Evolutionary conservation across 108 stramenopile genomes (phyloP).

Genomic region (Cyclotella kingstonii): DNA sequence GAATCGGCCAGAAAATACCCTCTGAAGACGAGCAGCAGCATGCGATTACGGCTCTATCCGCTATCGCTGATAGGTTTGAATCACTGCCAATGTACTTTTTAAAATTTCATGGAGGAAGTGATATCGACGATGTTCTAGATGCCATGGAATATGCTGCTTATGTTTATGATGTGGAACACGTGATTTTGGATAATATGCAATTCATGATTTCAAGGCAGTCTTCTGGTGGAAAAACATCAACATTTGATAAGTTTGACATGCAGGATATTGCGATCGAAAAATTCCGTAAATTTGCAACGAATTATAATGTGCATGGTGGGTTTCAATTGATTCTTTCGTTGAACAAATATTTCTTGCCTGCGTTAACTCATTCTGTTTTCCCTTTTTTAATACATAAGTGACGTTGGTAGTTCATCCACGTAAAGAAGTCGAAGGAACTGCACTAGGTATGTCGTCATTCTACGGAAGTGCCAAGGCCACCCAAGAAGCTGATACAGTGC

Average conservation of each 20-base stretch:
- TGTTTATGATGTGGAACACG: constrained; percentile 88
- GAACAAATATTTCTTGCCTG: background rate
- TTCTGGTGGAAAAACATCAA: constrained; percentile 24
- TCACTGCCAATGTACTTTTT: constrained; percentile 90
- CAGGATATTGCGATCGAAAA: constrained; percentile 94
- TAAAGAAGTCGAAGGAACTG: constrained; percentile 88
- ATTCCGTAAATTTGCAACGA: constrained; percentile 96
- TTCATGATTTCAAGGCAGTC: constrained; percentile 91
- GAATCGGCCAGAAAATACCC: constrained; percentile 28
- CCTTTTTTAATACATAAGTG: constrained; percentile 25
- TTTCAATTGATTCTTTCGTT: background rate
- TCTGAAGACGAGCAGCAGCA: constrained; percentile 34
- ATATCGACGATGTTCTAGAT: constrained; percentile 92
- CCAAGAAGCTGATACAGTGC: constrained; percentile 98
- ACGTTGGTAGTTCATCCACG: constrained; percentile 97
- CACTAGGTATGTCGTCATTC: constrained; percentile 81
- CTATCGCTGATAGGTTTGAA: constrained; percentile 84
- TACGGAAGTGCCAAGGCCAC: constrained; percentile 98
- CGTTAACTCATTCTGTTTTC: background rate
- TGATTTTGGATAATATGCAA: constrained; percentile 98
- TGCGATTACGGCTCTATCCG: constrained; percentile 46
- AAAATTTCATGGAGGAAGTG: constrained; percentile 94
- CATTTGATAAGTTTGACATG: constrained; percentile 84
- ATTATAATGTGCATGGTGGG: constrained; percentile 85
- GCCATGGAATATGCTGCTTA: constrained; percentile 97